Base-by-base conservation (phyloP, 352 stramenopile genomes). In the Globisporangium barbulae region DNA sequence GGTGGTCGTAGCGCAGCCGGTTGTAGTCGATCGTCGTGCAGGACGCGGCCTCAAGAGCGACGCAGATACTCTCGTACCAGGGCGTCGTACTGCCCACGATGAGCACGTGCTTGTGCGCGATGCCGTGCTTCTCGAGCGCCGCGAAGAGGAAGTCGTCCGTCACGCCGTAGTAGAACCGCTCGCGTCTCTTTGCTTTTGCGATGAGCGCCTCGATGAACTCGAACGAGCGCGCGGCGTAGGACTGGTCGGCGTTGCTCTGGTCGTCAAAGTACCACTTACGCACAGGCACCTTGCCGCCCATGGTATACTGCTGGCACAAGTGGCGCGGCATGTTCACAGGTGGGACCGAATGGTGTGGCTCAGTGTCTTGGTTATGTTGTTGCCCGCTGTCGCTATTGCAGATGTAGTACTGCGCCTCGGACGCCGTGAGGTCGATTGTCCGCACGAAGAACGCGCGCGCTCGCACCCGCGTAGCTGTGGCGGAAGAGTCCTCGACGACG, bases 231-330 rank as follows among this genome's bases (percentile, higher is more conserved):
- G 66, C 31, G 1, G 66, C 25, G 53, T 79, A 76, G 17, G 68
- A 69, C n/a, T 59, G 48, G 8, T 79, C 69, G 4, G 52, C 39
- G 48, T 75, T 68, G 37, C 55, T 76, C 55, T 79, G 66, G 58
- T 78, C 74, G 54, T 79, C 74, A 47, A 79, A 73, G 63, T 82
- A 79, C 74, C 71, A 79, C 63, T 78, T 77, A 49, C 72, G 69
- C n/a, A 78, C 64, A 13, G 67, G 67, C 2, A 82, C 62, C 0
- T 56, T 61, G 37, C 71, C 69, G 28, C 67, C 52, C 67, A 78
- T 79, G 3, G 69, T 82, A 62, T 72, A 82, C 13, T 65, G 66
- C 17, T 53, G 59, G 48, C 74, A 79, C 35, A 79, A 49, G 7
- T 68, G 57, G 25, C 19, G 15, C 4, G 74, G 74, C 53, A 79